Evolutionary conservation across 2,329 filamentous ascomycete genomes (phyloP), one percentile per base, ranked within the genome.

Genomic region (Myrmaecium sp.): DNA sequence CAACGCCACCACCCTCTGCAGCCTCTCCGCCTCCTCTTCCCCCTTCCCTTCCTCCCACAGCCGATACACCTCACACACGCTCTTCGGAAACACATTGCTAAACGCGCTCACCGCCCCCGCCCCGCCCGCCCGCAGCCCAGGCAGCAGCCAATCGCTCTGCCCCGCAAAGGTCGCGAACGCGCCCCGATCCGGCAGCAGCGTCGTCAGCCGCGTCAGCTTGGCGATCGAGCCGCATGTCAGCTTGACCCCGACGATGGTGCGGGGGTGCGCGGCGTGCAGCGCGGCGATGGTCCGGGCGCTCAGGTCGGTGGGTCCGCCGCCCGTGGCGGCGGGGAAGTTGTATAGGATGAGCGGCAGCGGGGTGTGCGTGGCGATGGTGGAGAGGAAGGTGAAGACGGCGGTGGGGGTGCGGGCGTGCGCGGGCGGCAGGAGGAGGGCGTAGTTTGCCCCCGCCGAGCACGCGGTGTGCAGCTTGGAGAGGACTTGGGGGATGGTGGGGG

Each of bases 221-320:
- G 71, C 75, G 17, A 78, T 76, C 37, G 69, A 72, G n/a, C 74
- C 75, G 41, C 75, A 80, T 3, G 74, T 80, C 29, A 79, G 54
- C 54, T 80, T 80, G 27, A 72, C 68, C 16, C 72, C 74, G 26
- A 76, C 66, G 36, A 80, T 74, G 36, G 76, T 77, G 19, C 29
- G 23, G 21, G 59, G 51, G 42, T 74, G 66, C 3, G 36, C 35
- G 32, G 59, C 49, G 8, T 64, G 62, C 4, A 78, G 54, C 0
- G 55, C 51, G 3, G 63, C 54, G 35, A 80, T 69, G 38, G 67
- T 63, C 34, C 77, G 72, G 0, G 69, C 76, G 42, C 70, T 67
- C 23, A 80, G 57, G 38, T 80, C 74, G 6, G 79, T 55, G n/a
- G n/a, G n/a, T n/a, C n/a, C n/a, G 4, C 75, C 74, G 8, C 70